These are phyloP conservation scores for Chrysophaeum taylorii DNA, from an alignment of 352 stramenopile genomes.

Conservation along the genomic window DNA sequence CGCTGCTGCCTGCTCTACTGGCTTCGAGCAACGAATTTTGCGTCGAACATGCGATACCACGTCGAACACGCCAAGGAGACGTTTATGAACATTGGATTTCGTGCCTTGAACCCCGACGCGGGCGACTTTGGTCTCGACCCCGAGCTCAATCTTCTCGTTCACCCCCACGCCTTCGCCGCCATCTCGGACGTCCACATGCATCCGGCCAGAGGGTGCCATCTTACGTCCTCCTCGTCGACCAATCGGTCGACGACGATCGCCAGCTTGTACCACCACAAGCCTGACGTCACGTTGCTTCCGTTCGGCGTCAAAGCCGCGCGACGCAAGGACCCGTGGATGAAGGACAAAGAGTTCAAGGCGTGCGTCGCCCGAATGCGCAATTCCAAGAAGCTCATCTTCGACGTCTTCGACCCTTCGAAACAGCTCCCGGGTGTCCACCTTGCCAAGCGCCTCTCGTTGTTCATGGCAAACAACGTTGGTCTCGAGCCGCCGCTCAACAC, in stretches of 20 bases:
- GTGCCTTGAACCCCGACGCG: slow-evolving; percentile 4
- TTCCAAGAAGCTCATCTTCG: neutral
- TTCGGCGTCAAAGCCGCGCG: too few species aligned
- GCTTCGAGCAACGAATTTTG: neutral
- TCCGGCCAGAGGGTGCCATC: neutral
- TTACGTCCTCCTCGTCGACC: too few species aligned
- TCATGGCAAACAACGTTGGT: slow-evolving; percentile 9
- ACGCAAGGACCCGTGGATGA: too few species aligned
- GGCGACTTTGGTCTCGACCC: slow-evolving; percentile 9
- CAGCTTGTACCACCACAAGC: too few species aligned
- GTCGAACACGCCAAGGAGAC: neutral
- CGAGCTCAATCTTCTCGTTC: neutral
- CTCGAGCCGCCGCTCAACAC: too few species aligned
- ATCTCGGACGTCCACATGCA: slow-evolving; percentile 11
- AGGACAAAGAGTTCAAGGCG: too few species aligned
- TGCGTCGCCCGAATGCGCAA: neutral
- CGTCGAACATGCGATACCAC: neutral
- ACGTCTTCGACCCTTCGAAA: neutral
- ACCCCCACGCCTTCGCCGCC: slow-evolving; percentile 6
- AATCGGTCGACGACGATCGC: too few species aligned
- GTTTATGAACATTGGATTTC: too few species aligned
- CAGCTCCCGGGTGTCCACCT: neutral
- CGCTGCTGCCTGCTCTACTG: slow-evolving; percentile 1
- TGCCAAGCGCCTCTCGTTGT: neutral
- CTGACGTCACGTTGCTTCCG: too few species aligned